Base-by-base conservation (phyloP, 2,329 filamentous ascomycete species). In the Xylariaceae sp. region DNA sequence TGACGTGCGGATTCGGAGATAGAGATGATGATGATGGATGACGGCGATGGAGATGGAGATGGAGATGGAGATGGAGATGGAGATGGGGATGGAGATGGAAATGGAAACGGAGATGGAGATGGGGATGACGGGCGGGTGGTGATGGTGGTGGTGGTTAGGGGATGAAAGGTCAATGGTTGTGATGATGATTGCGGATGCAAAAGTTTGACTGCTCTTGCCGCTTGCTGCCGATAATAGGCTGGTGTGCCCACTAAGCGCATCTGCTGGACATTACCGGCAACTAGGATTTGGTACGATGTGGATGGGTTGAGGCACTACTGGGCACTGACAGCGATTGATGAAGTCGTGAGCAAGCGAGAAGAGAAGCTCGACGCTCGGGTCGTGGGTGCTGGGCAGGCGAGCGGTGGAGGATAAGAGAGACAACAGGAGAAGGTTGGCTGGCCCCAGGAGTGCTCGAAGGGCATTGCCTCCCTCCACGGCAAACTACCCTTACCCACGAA, bases 381-480 rank as follows among this genome's bases (percentile, higher is more conserved):
- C 21, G 16, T 42, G n/a, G 21, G 47, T 51, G 45, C 26, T 45
- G 52, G 29, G 37, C 18, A 39, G 21, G 21, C 59, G 61, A 57
- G 64, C 63, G 63, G 62, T 64, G 63, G 64, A 65, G 64, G 65
- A 58, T 59, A 60, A 63, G 63, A 62, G 62, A 63, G 61, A 65
- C 60, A 60, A 63, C 60, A 61, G 63, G 63, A 65, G 62, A 64
- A 60, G 63, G 63, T 56, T 58, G 61, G 62, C 57, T 55, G 57
- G 60, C 63, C 64, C 58, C 64, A 64, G 60, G 65, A 65, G 62
- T 63, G 64, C 64, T 67, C 64, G 54, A 59, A 58, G 63, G 62
- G 59, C 60, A 62, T 55, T 59, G 60, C 60, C 61, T 56, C 55
- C 54, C 56, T 56, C 56, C 53, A 53, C 56, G 46, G 40, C 57